Percentiles rank a stretch among this genome's conserved stretches.
phyloP scores from a whole-genome alignment of 352 stramenopile genomes.

The Blastocystis sp. region DNA sequence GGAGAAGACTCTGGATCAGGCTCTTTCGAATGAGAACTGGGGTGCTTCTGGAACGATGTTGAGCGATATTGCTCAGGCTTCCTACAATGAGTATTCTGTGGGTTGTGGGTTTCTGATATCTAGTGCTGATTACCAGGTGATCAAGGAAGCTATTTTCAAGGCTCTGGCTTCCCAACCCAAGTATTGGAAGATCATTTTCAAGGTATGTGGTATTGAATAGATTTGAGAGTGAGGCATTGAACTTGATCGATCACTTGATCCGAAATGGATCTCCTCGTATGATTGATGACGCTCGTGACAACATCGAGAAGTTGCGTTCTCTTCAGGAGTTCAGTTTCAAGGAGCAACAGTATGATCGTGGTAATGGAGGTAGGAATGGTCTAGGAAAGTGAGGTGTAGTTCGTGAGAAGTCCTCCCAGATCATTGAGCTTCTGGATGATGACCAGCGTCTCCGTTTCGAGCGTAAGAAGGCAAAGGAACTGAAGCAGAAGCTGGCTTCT shows the following conservation, averaged over 20 bases:
- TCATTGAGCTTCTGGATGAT: slow-evolving; percentile 79
- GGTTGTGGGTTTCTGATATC: neutral
- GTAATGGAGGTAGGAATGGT: slow-evolving; percentile 67
- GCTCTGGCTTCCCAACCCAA: slow-evolving; percentile 76
- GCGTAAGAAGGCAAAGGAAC: too few species aligned
- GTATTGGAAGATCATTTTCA: slow-evolving; percentile 92
- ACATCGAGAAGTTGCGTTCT: slow-evolving; percentile 79
- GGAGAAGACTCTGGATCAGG: slow-evolving; percentile 78
- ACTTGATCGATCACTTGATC: slow-evolving; percentile 88
- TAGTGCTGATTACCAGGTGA: slow-evolving; percentile 78
- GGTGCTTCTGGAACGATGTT: slow-evolving; percentile 89
- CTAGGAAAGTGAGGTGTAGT: slow-evolving; percentile 65
- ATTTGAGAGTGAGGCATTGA: slow-evolving; percentile 68
- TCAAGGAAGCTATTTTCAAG: slow-evolving; percentile 90
- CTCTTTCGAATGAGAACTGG: slow-evolving; percentile 98
- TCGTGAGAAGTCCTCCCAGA: slow-evolving; percentile 79
- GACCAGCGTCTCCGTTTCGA: slow-evolving; percentile 79
- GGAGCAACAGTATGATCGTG: slow-evolving; percentile 76
- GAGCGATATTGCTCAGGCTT: slow-evolving; percentile 93
- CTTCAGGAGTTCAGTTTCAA: slow-evolving; percentile 81
- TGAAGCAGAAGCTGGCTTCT: slow-evolving; percentile 71
- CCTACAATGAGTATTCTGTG: slow-evolving; percentile 74
- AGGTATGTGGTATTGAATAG: slow-evolving; percentile 67
- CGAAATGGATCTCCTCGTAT: slow-evolving; percentile 94
- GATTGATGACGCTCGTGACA: slow-evolving; percentile 87